Base-by-base conservation (phyloP, 169 alveolate genomes). In the Plasmodium relictum region DNA sequence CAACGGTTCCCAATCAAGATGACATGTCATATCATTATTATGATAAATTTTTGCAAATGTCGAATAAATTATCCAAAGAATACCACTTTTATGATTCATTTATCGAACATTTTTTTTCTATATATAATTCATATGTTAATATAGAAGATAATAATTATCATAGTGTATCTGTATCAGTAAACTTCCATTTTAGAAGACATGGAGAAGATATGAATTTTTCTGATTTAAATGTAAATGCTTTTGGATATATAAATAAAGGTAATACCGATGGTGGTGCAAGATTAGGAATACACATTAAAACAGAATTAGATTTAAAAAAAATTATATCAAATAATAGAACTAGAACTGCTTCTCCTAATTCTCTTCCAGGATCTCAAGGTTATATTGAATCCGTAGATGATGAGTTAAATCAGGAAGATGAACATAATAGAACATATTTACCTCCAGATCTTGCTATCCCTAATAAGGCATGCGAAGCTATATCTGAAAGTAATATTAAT, bases 111-210 rank as follows among this genome's bases (percentile, higher is more conserved):
- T 63, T 78, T 63, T 63, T 50, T 50, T 50, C 10, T 37, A 7
- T 78, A 18, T 78, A 78, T 50, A 78, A 48, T 58, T 44, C 20
- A 7, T 7, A 63, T 41, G 22, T 78, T 20, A 62, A 78, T 58
- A 50, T 78, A 50, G 63, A 6, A 6, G 22, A 31, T 26, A 68
- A 62, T 18, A 56, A 50, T 37, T 78, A 63, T 65, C n/a, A n/a
- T 39, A 0, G 18, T 70, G 89, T 76, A 20, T 78, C 74, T 16
- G 63, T 78, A 78, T 62, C 69, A 14, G 22, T 74, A n/a, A 48
- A 37, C 26, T 59, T 74, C 5, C 0, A 26, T 7, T 78, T 78
- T 78, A 2, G 10, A 16, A 78, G 63, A 41, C 31, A 44, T 78
- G 20, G 26, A 26, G 44, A 41, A 20, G 24, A 52, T 12, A 37